Percentiles rank a stretch among this genome's conserved stretches.
These are phyloP conservation scores for Penicillium lividum DNA, from an alignment of 495 filamentous ascomycete genomes.

Conservation along the genomic window DNA sequence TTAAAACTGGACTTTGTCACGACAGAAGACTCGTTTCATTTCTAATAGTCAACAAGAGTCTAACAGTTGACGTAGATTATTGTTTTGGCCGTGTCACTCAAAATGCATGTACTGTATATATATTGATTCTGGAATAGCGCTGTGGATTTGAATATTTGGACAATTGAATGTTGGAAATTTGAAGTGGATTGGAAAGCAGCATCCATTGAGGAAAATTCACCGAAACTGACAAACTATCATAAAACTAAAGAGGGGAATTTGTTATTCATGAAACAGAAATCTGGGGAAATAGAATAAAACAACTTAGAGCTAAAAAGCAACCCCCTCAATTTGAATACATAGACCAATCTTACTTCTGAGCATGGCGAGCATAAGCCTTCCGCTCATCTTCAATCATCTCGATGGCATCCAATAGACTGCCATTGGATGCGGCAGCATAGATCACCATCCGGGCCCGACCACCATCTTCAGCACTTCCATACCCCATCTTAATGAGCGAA, in stretches of 20 bases:
- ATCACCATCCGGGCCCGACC: conserved; percentile 48
- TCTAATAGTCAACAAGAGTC: too few species aligned
- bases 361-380: conserved; percentile 44
- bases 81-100: too few species aligned
- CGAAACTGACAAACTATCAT: not conserved
- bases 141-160: too few species aligned
- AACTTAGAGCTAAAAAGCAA: not conserved
- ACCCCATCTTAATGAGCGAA: conserved; percentile 49
- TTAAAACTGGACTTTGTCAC: too few species aligned
- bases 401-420: conserved; percentile 50
- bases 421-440: conserved; percentile 53
- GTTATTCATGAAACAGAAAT: not conserved
- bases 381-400: conserved; percentile 61
- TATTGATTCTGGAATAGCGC: too few species aligned
- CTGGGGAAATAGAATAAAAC: not conserved
- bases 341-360: not conserved
- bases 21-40: too few species aligned
- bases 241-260: not conserved
- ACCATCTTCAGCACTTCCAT: conserved; percentile 44
- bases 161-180: too few species aligned
- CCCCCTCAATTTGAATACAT: not conserved
- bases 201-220: not conserved
- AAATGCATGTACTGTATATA: too few species aligned
- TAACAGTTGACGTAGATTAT: too few species aligned
- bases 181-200: not conserved